These are phyloP conservation scores for Colletotrichum paranaense DNA, from an alignment of 2,329 filamentous ascomycete species.

Conservation along the genomic window DNA sequence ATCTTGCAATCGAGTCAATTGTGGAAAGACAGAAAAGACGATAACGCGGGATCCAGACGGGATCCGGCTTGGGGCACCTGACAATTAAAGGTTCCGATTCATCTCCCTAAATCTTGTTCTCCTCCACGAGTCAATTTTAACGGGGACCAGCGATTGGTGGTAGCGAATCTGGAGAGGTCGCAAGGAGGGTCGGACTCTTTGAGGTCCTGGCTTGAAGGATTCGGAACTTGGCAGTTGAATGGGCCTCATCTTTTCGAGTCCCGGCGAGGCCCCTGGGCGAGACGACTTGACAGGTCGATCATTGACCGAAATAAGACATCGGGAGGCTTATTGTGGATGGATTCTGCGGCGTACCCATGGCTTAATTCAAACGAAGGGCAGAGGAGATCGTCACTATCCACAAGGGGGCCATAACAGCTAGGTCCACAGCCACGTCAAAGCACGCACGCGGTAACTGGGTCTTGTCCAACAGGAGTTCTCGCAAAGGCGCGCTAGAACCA, in stretches of 20 bases:
- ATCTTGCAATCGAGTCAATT: conserved; percentile 3
- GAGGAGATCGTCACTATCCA: conserved; percentile 1
- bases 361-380: conserved; percentile 6
- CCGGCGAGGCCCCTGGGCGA: conserved; percentile 3
- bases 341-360: conserved; percentile 17
- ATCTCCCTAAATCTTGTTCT: conserved; percentile 6
- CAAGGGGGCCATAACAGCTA: conserved; percentile 5
- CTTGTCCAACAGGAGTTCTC: not conserved
- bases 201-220: not conserved
- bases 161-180: conserved; percentile 5
- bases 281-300: conserved; percentile 21
- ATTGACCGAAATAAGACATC: not conserved
- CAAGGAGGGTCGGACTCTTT: conserved; percentile 1
- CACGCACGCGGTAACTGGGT: conserved; percentile 1
- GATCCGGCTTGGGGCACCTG: not conserved
- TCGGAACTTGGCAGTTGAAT: not conserved
- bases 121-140: conserved; percentile 11
- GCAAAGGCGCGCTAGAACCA: not conserved
- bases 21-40: not conserved
- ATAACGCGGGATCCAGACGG: not conserved
- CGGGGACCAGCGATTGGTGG: not conserved
- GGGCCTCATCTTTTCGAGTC: conserved; percentile 5
- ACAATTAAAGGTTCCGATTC: conserved; percentile 19
- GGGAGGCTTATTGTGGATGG: not conserved
- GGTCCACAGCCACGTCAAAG: conserved; percentile 3